Evolutionary conservation across 1,284 basidiomycete species (phyloP), one percentile per base, ranked within the genome.

Genomic region (Austropuccinia psidii): DNA sequence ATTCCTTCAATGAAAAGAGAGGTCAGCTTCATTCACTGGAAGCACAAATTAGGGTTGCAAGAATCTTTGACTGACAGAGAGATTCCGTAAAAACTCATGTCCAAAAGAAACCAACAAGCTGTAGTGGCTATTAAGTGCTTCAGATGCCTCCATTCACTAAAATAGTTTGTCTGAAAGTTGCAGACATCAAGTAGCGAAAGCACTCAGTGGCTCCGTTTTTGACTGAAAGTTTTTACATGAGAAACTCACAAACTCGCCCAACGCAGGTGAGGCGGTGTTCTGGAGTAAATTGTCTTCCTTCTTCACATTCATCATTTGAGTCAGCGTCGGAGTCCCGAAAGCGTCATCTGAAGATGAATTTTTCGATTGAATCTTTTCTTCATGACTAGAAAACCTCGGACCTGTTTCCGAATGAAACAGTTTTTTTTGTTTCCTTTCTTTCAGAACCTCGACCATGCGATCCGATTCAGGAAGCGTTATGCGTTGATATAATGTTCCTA

Each of bases 51-150:
- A 11, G 3, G 19, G 7, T n/a, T 31, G 5, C 17, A 41, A 19
- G 29, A 24, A 29, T 21, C 4, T 37, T 11, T 5, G 8, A n/a
- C 61, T 64, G 76, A 76, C 49, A 52, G 77, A 72, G 79, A 77
- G 76, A 79, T 79, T 31, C 78, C 79, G 47, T 76, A 76, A 61
- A 76, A 85, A 81, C 87, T 87, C 49, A 86, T 82, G 15, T 86
- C 86, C 47, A 89, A 83, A 1, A 89, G 88, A 76, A 92, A 91
- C 90, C 90, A 91, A 74, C 85, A 86, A 27, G 76, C 43, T 75
- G 83, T 83, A 1, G 85, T 85, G 27, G 87, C 88, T 75, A 90
- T 78, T 47, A 90, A 83, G 37, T 88, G 79, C 81, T 89, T 89
- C 68, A 83, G 77, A 80, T 90, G 88, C 77, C 85, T 78, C 85